Percentiles rank a stretch among this genome's conserved stretches.
phyloP scores from a whole-genome alignment of 257 asterid species.

The Nicotiana paniculata region DNA sequence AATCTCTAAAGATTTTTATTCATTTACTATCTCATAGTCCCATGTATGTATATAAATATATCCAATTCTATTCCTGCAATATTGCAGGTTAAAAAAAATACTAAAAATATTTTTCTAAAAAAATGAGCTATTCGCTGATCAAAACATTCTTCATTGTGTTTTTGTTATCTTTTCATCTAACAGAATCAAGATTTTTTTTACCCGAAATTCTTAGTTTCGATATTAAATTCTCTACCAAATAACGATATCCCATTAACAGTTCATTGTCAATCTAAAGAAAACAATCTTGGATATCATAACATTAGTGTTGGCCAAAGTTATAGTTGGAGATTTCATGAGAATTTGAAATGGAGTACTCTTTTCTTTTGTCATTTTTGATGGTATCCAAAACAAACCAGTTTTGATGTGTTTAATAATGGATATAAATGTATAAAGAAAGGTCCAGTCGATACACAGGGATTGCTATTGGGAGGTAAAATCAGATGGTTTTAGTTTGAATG shows the following conservation, averaged over 20 bases:
- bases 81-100: no score
- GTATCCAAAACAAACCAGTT: not conserved
- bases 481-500: not conserved
- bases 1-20: no score
- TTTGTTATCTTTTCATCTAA: no score
- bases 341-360: not conserved
- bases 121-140: no score
- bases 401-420: not conserved
- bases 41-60: no score
- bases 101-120: no score
- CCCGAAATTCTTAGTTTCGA: no score
- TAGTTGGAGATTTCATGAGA: not conserved
- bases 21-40: no score
- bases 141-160: no score
- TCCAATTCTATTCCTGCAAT: no score
- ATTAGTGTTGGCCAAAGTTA: not conserved
- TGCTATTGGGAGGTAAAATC: not conserved
- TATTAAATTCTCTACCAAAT: not conserved
- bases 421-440: not conserved
- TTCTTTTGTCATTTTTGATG: conserved; percentile 9
- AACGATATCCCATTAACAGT: not conserved
- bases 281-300: not conserved
- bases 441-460: not conserved
- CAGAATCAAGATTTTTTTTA: no score
- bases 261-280: not conserved